A percentile compares a stretch with the other conserved stretches of the same genome.
Conservation (phyloP, 73 alveolate species). For the Effrenium voratum region DNA sequence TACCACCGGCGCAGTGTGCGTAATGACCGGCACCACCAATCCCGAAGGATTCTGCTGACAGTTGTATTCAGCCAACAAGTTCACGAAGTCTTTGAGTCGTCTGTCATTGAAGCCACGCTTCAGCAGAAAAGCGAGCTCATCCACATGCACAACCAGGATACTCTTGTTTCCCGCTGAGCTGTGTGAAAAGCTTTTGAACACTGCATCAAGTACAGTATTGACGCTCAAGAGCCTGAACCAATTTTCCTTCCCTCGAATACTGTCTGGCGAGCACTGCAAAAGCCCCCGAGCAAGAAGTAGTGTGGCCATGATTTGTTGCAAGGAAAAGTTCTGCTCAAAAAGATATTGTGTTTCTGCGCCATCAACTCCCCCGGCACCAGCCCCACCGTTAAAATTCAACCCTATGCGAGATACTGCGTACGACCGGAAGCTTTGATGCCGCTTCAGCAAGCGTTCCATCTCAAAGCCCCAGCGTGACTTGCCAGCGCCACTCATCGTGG, state of each 20-base stretch:
- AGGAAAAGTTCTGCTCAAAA: not conserved
- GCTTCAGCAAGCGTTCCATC: not conserved
- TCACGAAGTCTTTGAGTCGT: not conserved
- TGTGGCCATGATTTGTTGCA: not conserved
- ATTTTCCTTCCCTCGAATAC: not conserved
- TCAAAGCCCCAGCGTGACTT: conserved; percentile 5
- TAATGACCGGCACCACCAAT: conserved; percentile 11
- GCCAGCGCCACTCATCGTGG: conserved; percentile 33
- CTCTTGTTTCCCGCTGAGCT: not conserved
- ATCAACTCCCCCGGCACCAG: conserved; percentile 7
- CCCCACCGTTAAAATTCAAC: not conserved
- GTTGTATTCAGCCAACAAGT: not conserved
- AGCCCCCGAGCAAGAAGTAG: conserved; percentile 17
- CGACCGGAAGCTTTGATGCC: not conserved
- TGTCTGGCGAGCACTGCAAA: not conserved
- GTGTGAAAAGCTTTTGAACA: not conserved
- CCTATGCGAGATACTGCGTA: not conserved
- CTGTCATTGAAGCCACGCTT: not conserved
- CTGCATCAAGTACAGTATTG: not conserved
- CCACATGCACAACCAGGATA: not conserved
- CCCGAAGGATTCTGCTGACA: not conserved
- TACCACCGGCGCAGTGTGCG: not conserved
- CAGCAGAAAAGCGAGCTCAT: not conserved
- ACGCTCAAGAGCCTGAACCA: not conserved
- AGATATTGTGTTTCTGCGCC: not conserved